Percentiles rank a stretch among this genome's conserved stretches.
These are phyloP conservation scores for Beauveria asiatica DNA, from an alignment of 2,329 filamentous ascomycete genomes.

Conservation along the genomic window DNA sequence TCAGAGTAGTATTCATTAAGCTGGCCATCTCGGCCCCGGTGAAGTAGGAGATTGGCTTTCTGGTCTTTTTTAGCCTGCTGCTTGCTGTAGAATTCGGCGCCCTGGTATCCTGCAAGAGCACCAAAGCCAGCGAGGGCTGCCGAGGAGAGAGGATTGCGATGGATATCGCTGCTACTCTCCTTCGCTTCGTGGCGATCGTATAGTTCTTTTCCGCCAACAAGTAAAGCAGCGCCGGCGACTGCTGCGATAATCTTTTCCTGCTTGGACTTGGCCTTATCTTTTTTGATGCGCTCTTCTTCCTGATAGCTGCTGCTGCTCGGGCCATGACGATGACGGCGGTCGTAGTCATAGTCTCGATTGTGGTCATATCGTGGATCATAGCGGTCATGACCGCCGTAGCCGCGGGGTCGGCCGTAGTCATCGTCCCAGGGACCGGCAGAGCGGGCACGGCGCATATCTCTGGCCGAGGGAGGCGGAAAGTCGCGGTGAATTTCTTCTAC, in stretches of 20 bases:
- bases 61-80: constrained; percentile 47
- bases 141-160: constrained; percentile 51
- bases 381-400: constrained; percentile 39
- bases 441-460: constrained; percentile 50
- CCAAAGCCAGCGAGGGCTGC: constrained; percentile 56
- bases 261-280: constrained; percentile 43
- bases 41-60: constrained; percentile 44
- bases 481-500: constrained; percentile 79
- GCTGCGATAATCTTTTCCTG: constrained; percentile 60
- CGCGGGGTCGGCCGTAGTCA: constrained; percentile 35
- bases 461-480: constrained; percentile 61
- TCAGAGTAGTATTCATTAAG: constrained; percentile 48
- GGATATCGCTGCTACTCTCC: constrained; percentile 38
- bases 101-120: constrained; percentile 55
- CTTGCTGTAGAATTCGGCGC: constrained; percentile 55
- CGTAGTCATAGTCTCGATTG: constrained; percentile 24
- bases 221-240: constrained; percentile 55
- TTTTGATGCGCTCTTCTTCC: constrained; percentile 48
- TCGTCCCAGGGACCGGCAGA: constrained; percentile 57
- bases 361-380: constrained; percentile 28
- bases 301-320: constrained; percentile 45
- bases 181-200: constrained; percentile 55
- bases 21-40: constrained; percentile 46
- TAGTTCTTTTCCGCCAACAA: constrained; percentile 58
- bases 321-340: constrained; percentile 36